Evolutionary conservation across 163 green algal species (phyloP).

Genomic region (Chlorella variabilis): DNA sequence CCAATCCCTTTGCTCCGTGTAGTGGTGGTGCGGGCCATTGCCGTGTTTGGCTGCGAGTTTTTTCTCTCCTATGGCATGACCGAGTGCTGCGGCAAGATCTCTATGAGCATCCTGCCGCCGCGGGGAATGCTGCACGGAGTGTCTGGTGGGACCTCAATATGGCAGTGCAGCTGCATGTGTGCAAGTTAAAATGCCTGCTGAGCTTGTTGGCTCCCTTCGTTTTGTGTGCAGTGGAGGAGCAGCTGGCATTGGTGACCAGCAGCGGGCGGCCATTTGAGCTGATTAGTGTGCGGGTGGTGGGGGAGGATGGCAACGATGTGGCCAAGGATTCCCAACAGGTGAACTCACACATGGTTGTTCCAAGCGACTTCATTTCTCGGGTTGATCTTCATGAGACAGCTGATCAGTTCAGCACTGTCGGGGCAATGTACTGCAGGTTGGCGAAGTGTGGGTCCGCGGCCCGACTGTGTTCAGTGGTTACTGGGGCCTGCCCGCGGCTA

Average conservation of each 20-base stretch:
- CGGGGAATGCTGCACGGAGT: not conserved
- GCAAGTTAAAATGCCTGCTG: not conserved
- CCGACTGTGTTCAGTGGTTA: conserved; percentile 84
- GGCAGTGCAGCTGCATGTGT: too few relatives aligned
- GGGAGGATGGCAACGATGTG: conserved; percentile 52
- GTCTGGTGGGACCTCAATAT: not conserved
- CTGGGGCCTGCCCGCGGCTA: conserved; percentile 51
- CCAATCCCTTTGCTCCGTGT: too few relatives aligned
- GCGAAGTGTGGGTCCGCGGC: conserved; percentile 80
- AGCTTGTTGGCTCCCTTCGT: too few relatives aligned
- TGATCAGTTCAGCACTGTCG: too few relatives aligned
- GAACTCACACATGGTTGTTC: not conserved
- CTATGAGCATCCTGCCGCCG: conserved; percentile 15
- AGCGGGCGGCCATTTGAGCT: conserved; percentile 84
- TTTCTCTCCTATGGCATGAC: conserved; percentile 97
- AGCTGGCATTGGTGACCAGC: conserved; percentile 70
- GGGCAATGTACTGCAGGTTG: conserved; percentile 43
- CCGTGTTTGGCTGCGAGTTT: conserved; percentile 88
- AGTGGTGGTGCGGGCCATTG: conserved; percentile 70
- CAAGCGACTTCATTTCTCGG: too few relatives aligned
- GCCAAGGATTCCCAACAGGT: conserved; percentile 51
- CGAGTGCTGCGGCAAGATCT: conserved; percentile 96
- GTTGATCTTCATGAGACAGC: too few relatives aligned
- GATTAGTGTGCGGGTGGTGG: conserved; percentile 79
- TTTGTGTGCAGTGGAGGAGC: conserved; percentile 38